A percentile compares a stretch with the other conserved stretches of the same genome.
Conservation (phyloP, 2,329 filamentous ascomycete species). For the Sporothrix schenckii region DNA sequence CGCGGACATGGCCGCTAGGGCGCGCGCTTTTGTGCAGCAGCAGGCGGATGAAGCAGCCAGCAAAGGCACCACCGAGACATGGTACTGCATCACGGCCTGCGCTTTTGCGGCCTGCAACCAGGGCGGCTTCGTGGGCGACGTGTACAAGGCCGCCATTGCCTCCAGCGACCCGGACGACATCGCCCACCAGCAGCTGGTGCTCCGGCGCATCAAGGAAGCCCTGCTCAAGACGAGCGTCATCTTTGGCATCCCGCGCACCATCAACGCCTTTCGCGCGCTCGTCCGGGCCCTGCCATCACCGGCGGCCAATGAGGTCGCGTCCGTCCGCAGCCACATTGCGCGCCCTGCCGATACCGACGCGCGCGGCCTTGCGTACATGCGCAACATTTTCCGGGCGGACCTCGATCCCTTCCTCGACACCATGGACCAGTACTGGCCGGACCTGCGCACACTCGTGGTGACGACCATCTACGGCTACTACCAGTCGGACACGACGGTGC, state of each 20-base stretch:
- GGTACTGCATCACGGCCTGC: constrained; percentile 30
- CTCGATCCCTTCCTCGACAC: constrained; percentile 38
- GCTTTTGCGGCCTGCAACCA: constrained; percentile 34
- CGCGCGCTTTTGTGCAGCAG: constrained; percentile 17
- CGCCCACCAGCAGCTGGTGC: constrained; percentile 25
- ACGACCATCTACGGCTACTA: constrained; percentile 40
- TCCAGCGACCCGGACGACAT: not conserved
- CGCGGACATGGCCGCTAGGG: constrained; percentile 12
- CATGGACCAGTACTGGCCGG: constrained; percentile 40
- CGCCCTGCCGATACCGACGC: constrained; percentile 31
- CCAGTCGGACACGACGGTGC: constrained; percentile 38
- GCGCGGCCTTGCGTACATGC: constrained; percentile 38
- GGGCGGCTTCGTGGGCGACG: constrained; percentile 31
- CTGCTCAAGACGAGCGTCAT: constrained; percentile 40
- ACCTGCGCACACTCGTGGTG: constrained; percentile 38
- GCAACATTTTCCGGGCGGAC: constrained; percentile 40
- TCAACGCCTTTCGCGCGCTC: constrained; percentile 39
- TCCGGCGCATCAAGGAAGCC: constrained; percentile 35
- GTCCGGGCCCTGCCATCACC: constrained; percentile 35
- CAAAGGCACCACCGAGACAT: not conserved
- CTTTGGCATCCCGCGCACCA: constrained; percentile 39
- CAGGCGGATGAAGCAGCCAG: not conserved
- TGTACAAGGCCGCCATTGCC: constrained; percentile 28
- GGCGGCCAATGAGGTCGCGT: constrained; percentile 37
- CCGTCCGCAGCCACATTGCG: constrained; percentile 35